phyloP scores from a whole-genome alignment of 2,329 filamentous ascomycete genomes.

The Aureobasidium sp. region DNA sequence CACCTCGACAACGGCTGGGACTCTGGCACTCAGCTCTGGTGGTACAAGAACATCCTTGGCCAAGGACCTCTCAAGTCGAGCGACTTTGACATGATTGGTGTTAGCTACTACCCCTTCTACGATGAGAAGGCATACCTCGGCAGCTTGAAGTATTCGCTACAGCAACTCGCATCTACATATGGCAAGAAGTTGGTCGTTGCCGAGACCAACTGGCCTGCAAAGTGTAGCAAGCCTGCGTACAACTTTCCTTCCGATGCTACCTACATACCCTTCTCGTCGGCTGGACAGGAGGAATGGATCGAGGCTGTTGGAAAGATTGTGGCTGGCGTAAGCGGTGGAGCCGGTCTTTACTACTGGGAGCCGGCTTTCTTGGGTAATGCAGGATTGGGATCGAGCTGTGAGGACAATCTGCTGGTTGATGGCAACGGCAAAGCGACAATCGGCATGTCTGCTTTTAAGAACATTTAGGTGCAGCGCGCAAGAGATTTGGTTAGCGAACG shows the following conservation, averaged over 20 bases:
- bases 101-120: slow-evolving; percentile 27
- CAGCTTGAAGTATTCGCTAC: slow-evolving; percentile 19
- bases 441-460: slow-evolving; percentile 9
- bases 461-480: neutral
- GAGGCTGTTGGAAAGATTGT: slow-evolving; percentile 19
- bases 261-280: slow-evolving; percentile 22
- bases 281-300: slow-evolving; percentile 23
- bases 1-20: slow-evolving; percentile 30
- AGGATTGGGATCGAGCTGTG: slow-evolving; percentile 22
- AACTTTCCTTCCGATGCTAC: slow-evolving; percentile 20
- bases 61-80: slow-evolving; percentile 20
- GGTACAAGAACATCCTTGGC: slow-evolving; percentile 24
- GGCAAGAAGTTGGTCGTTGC: slow-evolving; percentile 22
- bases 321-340: slow-evolving; percentile 18
- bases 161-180: slow-evolving; percentile 20
- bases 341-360: slow-evolving; percentile 27
- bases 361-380: slow-evolving; percentile 25
- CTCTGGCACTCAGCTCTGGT: slow-evolving; percentile 22
- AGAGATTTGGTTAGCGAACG: neutral
- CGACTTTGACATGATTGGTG: slow-evolving; percentile 25
- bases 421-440: slow-evolving; percentile 21
- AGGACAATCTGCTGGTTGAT: slow-evolving; percentile 23
- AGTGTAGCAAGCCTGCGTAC: slow-evolving; percentile 22
- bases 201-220: slow-evolving; percentile 25
- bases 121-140: slow-evolving; percentile 22